Conservation (phyloP, 495 filamentous ascomycete genomes). For the Rhypophila decipiens region DNA sequence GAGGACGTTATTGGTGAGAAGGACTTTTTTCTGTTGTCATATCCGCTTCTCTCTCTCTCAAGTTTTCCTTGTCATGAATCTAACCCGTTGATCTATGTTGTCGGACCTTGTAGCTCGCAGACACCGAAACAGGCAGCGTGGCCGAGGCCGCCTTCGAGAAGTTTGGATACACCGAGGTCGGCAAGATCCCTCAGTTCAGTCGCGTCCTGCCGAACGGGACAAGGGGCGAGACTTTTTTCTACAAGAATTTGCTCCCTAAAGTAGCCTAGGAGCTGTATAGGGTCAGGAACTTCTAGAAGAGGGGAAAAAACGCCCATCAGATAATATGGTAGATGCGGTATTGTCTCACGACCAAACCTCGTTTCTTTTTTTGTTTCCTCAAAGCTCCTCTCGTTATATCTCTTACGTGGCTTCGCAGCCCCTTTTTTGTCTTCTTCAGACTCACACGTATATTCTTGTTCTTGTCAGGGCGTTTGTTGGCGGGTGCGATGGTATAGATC, state of each 20-base stretch:
- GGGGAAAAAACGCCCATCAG: no score
- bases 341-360: not conserved
- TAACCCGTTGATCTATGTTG: not conserved
- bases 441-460: not conserved
- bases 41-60: not conserved
- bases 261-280: not conserved
- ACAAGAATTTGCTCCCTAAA: constrained; percentile 23
- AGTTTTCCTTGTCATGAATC: not conserved
- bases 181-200: constrained; percentile 31
- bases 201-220: constrained; percentile 18
- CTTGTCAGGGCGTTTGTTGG: not conserved
- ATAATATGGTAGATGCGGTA: not conserved
- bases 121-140: constrained; percentile 28
- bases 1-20: constrained; percentile 31
- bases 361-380: not conserved
- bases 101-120: constrained; percentile 17
- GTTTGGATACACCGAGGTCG: constrained; percentile 30
- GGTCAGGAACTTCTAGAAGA: not conserved
- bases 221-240: constrained; percentile 35
- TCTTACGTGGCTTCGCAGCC: no score
- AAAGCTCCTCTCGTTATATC: no score
- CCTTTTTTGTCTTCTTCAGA: no score
- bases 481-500: not conserved
- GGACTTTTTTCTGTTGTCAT: not conserved
- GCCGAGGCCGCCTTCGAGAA: constrained; percentile 29